phyloP scores from a whole-genome alignment of 805 yeast species.

The Cyberlindnera suaveolens region DNA sequence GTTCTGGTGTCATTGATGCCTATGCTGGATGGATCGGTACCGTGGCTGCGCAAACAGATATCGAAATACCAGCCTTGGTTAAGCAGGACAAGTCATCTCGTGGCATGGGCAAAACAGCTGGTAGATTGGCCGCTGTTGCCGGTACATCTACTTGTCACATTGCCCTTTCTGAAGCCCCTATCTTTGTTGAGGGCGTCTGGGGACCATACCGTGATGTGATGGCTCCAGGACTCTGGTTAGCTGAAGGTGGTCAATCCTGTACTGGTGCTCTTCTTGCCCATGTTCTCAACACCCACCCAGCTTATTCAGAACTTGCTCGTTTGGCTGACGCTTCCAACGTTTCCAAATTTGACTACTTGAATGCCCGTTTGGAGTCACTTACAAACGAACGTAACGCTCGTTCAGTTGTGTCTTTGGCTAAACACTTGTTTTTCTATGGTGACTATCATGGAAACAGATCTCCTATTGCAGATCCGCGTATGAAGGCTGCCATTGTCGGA shows the following conservation, averaged over 20 bases:
- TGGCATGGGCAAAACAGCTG: constrained; percentile 59
- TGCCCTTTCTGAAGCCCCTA: constrained; percentile 75
- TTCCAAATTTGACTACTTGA: constrained; percentile 78
- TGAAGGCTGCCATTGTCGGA: constrained; percentile 91
- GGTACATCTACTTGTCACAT: constrained; percentile 98
- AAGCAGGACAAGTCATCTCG: constrained; percentile 39
- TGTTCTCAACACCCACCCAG: constrained; percentile 84
- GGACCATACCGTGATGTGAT: constrained; percentile 95
- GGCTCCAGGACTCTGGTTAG: constrained; percentile 88
- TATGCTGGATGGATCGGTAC: constrained; percentile 99
- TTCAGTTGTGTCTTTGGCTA: constrained; percentile 75
- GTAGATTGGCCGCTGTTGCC: constrained; percentile 94
- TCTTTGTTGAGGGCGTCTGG: constrained; percentile 96
- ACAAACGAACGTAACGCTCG: constrained; percentile 50
- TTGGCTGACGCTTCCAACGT: constrained; percentile 62
- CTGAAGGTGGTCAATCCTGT: constrained; percentile 98
- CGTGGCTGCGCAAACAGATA: constrained; percentile 81
- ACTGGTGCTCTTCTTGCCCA: constrained; percentile 93
- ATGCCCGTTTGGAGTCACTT: constrained; percentile 65
- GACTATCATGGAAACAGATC: constrained; percentile 96
- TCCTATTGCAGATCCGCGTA: constrained; percentile 92
- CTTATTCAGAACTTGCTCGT: constrained; percentile 63
- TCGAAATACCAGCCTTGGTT: constrained; percentile 40
- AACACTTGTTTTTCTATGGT: constrained; percentile 86
- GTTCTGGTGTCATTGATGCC: constrained; percentile 95